These are phyloP conservation scores for Aristolochia fimbriata DNA, from an alignment of 164 flowering plant genomes.

Conservation along the genomic window DNA sequence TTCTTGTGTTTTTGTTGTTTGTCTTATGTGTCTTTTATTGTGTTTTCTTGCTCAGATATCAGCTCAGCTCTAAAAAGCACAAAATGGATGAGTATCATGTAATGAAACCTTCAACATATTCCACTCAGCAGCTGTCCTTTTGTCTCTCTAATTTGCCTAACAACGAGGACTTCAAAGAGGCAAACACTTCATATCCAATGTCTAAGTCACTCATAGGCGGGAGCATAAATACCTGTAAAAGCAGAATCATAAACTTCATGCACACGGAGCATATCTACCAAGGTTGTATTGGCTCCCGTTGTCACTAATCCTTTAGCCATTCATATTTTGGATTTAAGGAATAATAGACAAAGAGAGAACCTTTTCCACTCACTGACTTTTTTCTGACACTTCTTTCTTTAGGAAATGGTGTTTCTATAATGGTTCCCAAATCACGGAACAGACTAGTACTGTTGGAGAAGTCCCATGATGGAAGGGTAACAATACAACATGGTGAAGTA, in stretches of 20 bases:
- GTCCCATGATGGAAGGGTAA: constrained; percentile 70
- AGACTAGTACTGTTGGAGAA: constrained; percentile 74
- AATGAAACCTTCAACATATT: constrained; percentile 33
- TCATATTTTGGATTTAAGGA: neutral
- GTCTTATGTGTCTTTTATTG: neutral
- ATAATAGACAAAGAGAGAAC: neutral
- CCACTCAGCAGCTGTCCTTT: constrained; percentile 22
- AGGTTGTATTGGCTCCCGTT: constrained; percentile 36
- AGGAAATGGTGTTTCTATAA: constrained; percentile 39
- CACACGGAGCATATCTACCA: constrained; percentile 47
- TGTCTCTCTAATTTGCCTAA: constrained; percentile 28
- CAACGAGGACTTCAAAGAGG: constrained; percentile 59
- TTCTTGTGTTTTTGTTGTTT: too few relatives aligned
- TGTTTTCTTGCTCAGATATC: constrained; percentile 34
- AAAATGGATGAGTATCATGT: constrained; percentile 41
- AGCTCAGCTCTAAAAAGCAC: constrained; percentile 60
- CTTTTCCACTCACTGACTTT: neutral
- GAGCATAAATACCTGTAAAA: constrained; percentile 64
- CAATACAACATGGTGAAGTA: constrained; percentile 60
- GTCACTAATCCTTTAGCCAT: neutral
- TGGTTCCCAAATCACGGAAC: constrained; percentile 27
- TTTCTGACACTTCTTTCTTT: constrained; percentile 7
- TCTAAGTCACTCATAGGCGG: constrained; percentile 81
- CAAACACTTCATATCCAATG: constrained; percentile 26
- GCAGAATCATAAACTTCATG: constrained; percentile 41